Evolutionary conservation across 2,329 filamentous ascomycete species (phyloP).

Genomic region (Bretziella fagacearum): DNA sequence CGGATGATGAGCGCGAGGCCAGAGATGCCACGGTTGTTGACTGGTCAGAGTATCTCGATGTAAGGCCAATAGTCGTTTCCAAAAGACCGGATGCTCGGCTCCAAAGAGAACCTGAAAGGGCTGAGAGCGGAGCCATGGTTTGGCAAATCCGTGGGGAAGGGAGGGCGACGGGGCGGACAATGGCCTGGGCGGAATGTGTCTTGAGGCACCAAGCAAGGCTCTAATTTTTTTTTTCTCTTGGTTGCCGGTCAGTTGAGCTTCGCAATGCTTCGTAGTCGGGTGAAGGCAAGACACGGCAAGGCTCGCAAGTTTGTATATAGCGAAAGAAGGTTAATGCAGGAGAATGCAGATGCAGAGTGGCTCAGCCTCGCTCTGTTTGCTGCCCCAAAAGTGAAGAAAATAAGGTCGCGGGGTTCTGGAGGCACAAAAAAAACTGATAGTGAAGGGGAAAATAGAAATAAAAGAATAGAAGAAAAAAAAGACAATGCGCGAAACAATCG

Average conservation of each 20-base stretch:
- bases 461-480: no score
- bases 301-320: not conserved
- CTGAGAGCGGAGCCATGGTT: not conserved
- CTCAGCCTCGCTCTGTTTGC: not conserved
- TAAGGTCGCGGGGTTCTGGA: not conserved
- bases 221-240: no score
- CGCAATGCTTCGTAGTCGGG: no score
- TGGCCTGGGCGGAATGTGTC: no score
- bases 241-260: no score
- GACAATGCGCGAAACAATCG: no score
- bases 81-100: not conserved
- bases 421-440: not conserved
- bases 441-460: no score
- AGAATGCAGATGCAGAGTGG: not conserved
- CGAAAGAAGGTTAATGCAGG: not conserved
- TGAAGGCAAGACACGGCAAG: no score
- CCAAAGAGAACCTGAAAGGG: not conserved
- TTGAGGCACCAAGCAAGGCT: no score
- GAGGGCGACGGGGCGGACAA: no score
- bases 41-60: no score
- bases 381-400: not conserved
- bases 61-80: not conserved
- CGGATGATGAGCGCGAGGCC: not conserved
- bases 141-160: no score
- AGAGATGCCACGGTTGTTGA: not conserved